Conservation (phyloP, 108 stramenopile genomes). For the Nannochloropsis gaditana region DNA sequence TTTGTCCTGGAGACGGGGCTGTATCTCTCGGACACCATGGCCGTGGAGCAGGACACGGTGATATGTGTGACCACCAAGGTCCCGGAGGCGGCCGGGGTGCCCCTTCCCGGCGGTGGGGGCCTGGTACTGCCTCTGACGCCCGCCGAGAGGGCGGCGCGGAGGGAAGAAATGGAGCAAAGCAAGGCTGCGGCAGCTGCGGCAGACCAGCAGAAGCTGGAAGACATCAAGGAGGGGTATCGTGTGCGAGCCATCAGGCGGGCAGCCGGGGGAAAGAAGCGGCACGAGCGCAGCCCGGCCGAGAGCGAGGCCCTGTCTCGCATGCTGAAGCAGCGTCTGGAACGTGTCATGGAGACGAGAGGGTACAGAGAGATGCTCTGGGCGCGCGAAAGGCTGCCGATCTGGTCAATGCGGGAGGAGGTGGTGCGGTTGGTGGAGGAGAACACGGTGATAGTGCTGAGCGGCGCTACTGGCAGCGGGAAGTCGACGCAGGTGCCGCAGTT, state of each 20-base stretch:
- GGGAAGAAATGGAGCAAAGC: not conserved
- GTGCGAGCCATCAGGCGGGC: not conserved
- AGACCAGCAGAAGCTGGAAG: not conserved
- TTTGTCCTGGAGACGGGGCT: not conserved
- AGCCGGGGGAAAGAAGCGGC: not conserved
- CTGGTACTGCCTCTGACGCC: not conserved
- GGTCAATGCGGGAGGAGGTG: constrained; percentile 27
- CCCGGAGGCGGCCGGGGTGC: not conserved
- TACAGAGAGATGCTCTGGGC: constrained; percentile 27
- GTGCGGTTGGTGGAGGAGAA: constrained; percentile 30
- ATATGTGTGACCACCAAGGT: constrained; percentile 9
- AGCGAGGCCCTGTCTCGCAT: not conserved
- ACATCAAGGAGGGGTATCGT: not conserved
- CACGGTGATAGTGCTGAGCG: constrained; percentile 44
- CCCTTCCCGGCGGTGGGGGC: not conserved
- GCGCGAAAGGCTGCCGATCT: constrained; percentile 28
- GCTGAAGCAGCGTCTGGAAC: constrained; percentile 19
- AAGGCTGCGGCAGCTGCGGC: not conserved
- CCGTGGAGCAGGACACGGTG: not conserved
- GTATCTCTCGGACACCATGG: not conserved
- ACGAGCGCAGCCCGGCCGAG: not conserved
- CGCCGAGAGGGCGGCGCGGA: not conserved
- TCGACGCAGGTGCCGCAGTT: constrained; percentile 76
- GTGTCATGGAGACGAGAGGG: constrained; percentile 23
- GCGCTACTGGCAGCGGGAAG: constrained; percentile 48